Evolutionary conservation across 345 rosid species (phyloP), one percentile per base, ranked within the genome.

Genomic region (Adansonia digitata): DNA sequence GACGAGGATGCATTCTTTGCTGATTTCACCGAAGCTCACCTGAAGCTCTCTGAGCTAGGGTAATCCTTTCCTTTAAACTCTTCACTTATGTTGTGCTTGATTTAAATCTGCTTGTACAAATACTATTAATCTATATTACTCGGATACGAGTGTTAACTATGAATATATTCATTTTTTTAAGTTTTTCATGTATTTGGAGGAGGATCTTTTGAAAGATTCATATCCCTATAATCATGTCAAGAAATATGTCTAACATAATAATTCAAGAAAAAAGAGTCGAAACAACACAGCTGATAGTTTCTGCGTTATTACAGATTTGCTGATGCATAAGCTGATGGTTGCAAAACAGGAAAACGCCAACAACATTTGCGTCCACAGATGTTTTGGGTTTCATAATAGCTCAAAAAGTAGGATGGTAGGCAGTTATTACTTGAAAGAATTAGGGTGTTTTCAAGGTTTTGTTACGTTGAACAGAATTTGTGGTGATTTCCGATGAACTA

Each of bases 31-130:
- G 97, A 89, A 59, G 88, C 98, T 14, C 98, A 91, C 78, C 15
- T 90, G 79, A 93, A 84, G 88, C 97, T 95, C 73, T 93, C 99
- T 0, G 99, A 95, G 86, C 93, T 95, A 8, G 99, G 99, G 99
- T 94, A 89, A 80, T 7, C 24, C 31, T 22, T 2, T 12, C 17
- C 31, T 2, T 45, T 26, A 26, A 4, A 37, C 4, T 7, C 49
- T n/a, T 20, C 1, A 48, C 3, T 27, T 4, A 8, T 2, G 18
- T 20, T 2, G 5, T 31, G 2, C 18, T 14, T 2, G 7, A n/a
- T 51, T 7, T 24, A 1, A 27, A 26, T 2, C 43, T 29, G 5
- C 34, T 40, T 20, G 43, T 77, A 18, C 42, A 24, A 42, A 6
- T 42, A 17, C 1, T 55, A 9, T 26, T 43, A 67, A n/a, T n/a